A percentile compares a stretch with the other conserved stretches of the same genome.
phyloP scores from a whole-genome alignment of 768 basidiomycete species.

The Lentinula sp. region DNA sequence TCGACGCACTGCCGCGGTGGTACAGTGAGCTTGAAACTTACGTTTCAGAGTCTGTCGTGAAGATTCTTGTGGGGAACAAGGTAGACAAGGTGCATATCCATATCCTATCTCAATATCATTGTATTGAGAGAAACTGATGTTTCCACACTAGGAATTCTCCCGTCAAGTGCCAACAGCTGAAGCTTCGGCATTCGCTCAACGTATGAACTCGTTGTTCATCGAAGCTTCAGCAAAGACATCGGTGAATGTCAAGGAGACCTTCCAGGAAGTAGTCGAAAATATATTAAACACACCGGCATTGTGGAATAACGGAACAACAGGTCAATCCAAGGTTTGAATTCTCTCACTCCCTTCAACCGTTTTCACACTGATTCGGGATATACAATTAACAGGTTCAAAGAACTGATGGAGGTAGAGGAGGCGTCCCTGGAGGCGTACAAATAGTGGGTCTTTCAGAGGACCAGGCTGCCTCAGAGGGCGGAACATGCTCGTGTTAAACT shows the following conservation, averaged over 20 bases:
- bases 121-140: not conserved
- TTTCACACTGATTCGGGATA: not conserved
- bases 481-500: constrained; percentile 23
- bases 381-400: constrained; percentile 14
- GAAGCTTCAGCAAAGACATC: constrained; percentile 94
- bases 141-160: constrained; percentile 66
- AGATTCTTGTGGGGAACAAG: constrained; percentile 95
- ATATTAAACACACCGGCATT: constrained; percentile 82
- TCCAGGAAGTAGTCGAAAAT: constrained; percentile 21
- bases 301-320: constrained; percentile 43
- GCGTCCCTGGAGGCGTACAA: constrained; percentile 46
- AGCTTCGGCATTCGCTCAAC: constrained; percentile 71
- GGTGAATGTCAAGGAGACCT: constrained; percentile 65
- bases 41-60: constrained; percentile 77
- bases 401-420: constrained; percentile 36
- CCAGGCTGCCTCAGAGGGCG: constrained; percentile 10
- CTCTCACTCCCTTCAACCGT: not conserved
- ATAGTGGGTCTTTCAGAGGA: constrained; percentile 30
- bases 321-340: constrained; percentile 9
- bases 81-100: constrained; percentile 67
- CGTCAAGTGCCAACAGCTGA: constrained; percentile 80
- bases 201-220: constrained; percentile 82
- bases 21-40: constrained; percentile 91
- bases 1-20: constrained; percentile 93
- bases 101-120: not conserved